Evolutionary conservation across 805 yeast genomes (phyloP), one percentile per base, ranked within the genome.

Genomic region (Priceomyces carsonii): DNA sequence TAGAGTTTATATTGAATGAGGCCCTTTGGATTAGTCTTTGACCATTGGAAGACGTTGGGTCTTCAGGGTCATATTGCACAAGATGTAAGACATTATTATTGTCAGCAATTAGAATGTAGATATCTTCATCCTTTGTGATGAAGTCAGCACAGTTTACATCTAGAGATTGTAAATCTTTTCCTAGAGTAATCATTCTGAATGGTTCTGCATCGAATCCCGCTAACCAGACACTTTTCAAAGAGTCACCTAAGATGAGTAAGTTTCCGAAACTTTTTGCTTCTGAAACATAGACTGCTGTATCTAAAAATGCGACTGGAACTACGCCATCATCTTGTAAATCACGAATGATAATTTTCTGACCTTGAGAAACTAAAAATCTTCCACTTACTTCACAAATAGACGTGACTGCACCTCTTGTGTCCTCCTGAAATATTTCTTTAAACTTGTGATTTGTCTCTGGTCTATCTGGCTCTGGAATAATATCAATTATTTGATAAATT

Each of bases 121-220:
- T 60, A 32, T 85, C 84, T 8, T 84, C 85, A 39, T 83, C 85
- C 38, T 79, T 73, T 10, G 80, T 77, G 17, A 86, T 59, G 52
- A 90, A 88, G 41, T 90, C 96, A n/a, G 85, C 78, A 40, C 82
- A 71, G 28, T 73, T 69, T 0, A 85, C 82, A 49, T 80, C 84
- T 28, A 84, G 65, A 13, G 72, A 59, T 17, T 76, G 71, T 14
- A 76, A 69, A 55, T 90, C 95, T 53, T 83, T 85, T 6, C 95
- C 90, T 33, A 93, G 58, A 38, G 75, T 59, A 12, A 88, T 69
- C 81, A 91, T 80, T 44, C 96, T 67, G 56, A 86, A 90, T 1
- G 99, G 99, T 50, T 91, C 96, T 2, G 95, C 91, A 57, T 89
- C 95, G 61, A 89, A 90, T 1, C 97, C 97, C 18, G 82, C 80